Conservation (phyloP, 768 basidiomycete species). For the Calocera cornea region DNA sequence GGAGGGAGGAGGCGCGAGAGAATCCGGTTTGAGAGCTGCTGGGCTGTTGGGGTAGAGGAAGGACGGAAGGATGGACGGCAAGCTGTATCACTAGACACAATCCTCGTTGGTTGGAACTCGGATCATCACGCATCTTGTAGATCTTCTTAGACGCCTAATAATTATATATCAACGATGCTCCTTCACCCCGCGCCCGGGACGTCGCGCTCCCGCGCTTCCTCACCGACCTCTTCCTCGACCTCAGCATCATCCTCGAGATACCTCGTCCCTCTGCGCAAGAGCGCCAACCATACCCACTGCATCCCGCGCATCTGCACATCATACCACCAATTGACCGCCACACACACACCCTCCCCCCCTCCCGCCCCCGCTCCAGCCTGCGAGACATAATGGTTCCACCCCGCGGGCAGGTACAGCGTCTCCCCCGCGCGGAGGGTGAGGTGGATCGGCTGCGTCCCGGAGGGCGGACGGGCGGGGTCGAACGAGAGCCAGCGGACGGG, state of each 20-base stretch:
- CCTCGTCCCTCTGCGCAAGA: neutral
- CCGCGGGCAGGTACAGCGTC: constrained; percentile 75
- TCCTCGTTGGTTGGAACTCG: no score
- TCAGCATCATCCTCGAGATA: neutral
- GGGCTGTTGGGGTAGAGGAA: no score
- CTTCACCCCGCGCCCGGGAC: no score
- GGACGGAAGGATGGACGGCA: no score
- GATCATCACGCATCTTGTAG: no score
- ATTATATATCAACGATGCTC: no score
- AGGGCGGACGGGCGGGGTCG: constrained; percentile 39
- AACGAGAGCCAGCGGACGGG: constrained; percentile 75
- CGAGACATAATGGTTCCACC: constrained; percentile 87
- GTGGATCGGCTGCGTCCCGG: constrained; percentile 47
- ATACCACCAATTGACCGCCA: constrained; percentile 85
- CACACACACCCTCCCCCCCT: constrained; percentile 22
- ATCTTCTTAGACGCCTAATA: no score
- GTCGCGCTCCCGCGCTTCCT: no score
- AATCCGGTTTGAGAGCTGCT: neutral
- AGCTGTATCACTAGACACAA: no score
- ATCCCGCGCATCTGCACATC: constrained; percentile 63
- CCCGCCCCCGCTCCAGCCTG: constrained; percentile 42
- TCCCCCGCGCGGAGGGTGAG: constrained; percentile 60
- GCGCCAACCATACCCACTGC: constrained; percentile 49
- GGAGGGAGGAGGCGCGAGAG: neutral
- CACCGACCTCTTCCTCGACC: no score